These are phyloP conservation scores for Kitagawia praeruptora DNA, from an alignment of 129 eudicot genomes.

Conservation along the genomic window DNA sequence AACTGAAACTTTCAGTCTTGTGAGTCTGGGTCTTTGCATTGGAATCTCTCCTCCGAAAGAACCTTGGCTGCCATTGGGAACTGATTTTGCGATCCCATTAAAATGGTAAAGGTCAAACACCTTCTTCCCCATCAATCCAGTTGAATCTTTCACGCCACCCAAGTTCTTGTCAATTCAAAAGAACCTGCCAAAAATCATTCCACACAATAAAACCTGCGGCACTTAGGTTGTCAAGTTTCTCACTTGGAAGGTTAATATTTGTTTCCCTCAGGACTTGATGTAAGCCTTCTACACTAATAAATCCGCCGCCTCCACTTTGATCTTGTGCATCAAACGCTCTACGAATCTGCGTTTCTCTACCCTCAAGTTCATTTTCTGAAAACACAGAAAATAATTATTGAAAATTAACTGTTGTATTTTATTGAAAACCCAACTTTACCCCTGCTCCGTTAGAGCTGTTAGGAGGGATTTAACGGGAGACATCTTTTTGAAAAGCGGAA, in stretches of 20 bases:
- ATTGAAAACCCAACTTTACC: no score
- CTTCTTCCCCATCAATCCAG: constrained; percentile 87
- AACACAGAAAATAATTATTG: no score
- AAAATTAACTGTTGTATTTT: no score
- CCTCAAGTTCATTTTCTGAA: constrained; percentile 85
- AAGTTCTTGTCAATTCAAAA: constrained; percentile 67
- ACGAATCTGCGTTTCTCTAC: constrained; percentile 67
- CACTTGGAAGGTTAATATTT: constrained; percentile 48
- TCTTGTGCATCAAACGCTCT: constrained; percentile 93
- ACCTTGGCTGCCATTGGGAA: constrained; percentile 36
- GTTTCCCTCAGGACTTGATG: constrained; percentile 70
- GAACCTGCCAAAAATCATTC: constrained; percentile 94
- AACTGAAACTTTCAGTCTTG: constrained; percentile 74
- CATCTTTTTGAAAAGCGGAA: no score
- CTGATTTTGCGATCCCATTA: constrained; percentile 90
- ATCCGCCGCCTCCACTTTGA: constrained; percentile 98
- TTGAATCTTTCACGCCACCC: constrained; percentile 86
- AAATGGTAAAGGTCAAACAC: constrained; percentile 88
- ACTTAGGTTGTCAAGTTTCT: constrained; percentile 59
- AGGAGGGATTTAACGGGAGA: no score
- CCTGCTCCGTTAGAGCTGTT: no score
- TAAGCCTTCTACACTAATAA: constrained; percentile 79
- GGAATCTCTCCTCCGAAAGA: constrained; percentile 43
- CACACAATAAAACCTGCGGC: constrained; percentile 80
- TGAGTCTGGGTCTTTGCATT: constrained; percentile 69